Evolutionary conservation across 495 filamentous ascomycete genomes (phyloP).

Genomic region (Aspergillus coremiiformis): DNA sequence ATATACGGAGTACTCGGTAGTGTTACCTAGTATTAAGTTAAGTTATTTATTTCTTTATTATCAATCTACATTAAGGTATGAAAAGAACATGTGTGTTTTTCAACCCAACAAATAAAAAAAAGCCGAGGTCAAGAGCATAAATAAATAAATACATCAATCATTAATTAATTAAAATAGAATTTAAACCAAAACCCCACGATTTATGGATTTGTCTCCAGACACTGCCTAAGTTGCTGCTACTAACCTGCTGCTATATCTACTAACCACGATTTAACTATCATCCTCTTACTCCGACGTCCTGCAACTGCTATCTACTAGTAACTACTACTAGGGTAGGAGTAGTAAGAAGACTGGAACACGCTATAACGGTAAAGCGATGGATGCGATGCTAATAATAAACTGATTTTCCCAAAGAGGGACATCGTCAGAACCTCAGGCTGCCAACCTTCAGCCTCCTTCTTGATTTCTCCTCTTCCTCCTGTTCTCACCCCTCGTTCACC

Average conservation of each 20-base stretch:
- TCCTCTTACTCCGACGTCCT: too few relatives aligned
- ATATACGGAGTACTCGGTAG: too few relatives aligned
- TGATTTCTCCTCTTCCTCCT: constrained; percentile 1
- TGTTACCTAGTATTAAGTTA: too few relatives aligned
- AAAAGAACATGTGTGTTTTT: not conserved
- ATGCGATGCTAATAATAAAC: not conserved
- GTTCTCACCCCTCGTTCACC: not conserved
- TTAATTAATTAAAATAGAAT: not conserved
- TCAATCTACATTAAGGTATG: not conserved
- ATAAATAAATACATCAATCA: too few relatives aligned
- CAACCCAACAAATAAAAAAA: not conserved
- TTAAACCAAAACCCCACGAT: not conserved
- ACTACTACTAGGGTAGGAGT: too few relatives aligned
- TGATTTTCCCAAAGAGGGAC: constrained; percentile 8
- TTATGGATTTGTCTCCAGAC: not conserved
- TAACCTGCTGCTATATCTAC: not conserved
- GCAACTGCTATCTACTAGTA: too few relatives aligned
- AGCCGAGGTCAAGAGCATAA: not conserved
- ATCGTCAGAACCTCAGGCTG: constrained; percentile 5
- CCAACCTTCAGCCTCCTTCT: constrained; percentile 6
- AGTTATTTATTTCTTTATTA: not conserved
- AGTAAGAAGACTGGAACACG: too few relatives aligned
- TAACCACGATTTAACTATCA: not conserved
- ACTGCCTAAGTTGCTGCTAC: not conserved
- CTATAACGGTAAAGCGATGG: too few relatives aligned